Evolutionary conservation across 1,284 basidiomycete genomes (phyloP), one percentile per base, ranked within the genome.

Genomic region (Taiwanofungus camphoratus): DNA sequence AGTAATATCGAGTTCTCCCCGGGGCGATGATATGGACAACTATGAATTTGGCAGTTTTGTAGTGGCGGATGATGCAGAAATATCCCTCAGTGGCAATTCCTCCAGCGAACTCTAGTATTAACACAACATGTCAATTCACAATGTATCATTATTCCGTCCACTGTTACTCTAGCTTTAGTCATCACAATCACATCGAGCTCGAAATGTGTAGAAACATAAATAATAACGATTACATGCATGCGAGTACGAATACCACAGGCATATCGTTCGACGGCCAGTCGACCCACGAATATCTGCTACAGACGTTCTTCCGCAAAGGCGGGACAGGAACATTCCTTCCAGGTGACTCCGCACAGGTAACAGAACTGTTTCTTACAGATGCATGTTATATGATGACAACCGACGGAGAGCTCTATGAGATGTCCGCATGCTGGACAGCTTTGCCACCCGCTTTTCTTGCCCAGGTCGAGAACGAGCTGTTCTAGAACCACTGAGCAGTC

Each of bases 21-120:
- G 63, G 36, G 65, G 44, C 23, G 70, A 73, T 16, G 62, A 53
- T 13, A 69, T 71, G 42, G 81, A 88, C 49, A 73, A 79, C 39
- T 90, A 90, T 56, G 70, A 67, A 33, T 59, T 80, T 37, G 87
- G 77, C 11, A 90, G 82, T 56, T 90, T 90, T 52, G 74, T 90
- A 15, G 85, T 90, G 11, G 74, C 71, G 36, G 87, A 90, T 55
- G 82, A 87, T 33, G 81, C 65, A 16, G 69, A 74, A 30, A 66
- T 74, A 26, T 63, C 63, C 23, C 68, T 32, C 12, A 27, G 26
- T 9, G 39, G 19, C 11, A 16, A 41, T 24, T 23, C 39, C 23
- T 46, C 45, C 2, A 46, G 45, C 19, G 45, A 46, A 29, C 38
- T 12, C 9, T 45, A 37, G 38, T 22, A 5, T 21, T 23, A 5